Base-by-base conservation (phyloP, 257 asterid species). In the Nicotiana knightiana region DNA sequence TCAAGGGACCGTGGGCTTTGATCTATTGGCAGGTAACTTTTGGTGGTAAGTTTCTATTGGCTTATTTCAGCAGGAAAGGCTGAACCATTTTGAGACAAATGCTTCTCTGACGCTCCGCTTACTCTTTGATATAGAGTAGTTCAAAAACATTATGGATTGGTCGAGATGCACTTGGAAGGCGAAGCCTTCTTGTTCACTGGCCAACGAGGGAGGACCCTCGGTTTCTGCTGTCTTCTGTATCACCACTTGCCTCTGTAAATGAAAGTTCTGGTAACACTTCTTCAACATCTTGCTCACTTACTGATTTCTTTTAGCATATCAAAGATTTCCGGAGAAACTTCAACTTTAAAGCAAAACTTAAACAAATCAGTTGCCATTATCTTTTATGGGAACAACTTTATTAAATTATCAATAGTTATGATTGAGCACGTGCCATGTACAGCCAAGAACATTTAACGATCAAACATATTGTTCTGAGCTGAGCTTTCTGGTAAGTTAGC, bases 131-230 rank as follows among this genome's bases (percentile, higher is more conserved):
- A 85, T 83, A 96, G 99, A 89, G 88, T 89, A 90, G 92, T 86
- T 89, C 98, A 77, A 94, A 88, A 79, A 93, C 92, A 37, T 85
- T 96, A 89, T 96, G 99, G 99, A 92, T 94, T 81, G 98, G 98
- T 83, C 93, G 98, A 81, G 99, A 96, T 94, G 98, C 99, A 4
- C 85, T 96, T 85, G 99, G 99, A 77, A 89, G 99, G 85, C 87
- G 99, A 84, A 96, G 99, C 87, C 97, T 94, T 85, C 92, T 96
- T 82, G 97, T 93, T 84, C 99, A 94, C 82, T 96, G 98, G 98
- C 98, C 99, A 77, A 89, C 98, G 71, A 55, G 13, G 16, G 86
- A 87, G 81, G 98, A 96, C 82, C 76, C 97, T 78, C 95, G 97
- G 70, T 89, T 96, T 32, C 86, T 96, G 81, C 88, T 96, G 81